Conservation (phyloP, 768 basidiomycete genomes). For the Russula virescens region DNA sequence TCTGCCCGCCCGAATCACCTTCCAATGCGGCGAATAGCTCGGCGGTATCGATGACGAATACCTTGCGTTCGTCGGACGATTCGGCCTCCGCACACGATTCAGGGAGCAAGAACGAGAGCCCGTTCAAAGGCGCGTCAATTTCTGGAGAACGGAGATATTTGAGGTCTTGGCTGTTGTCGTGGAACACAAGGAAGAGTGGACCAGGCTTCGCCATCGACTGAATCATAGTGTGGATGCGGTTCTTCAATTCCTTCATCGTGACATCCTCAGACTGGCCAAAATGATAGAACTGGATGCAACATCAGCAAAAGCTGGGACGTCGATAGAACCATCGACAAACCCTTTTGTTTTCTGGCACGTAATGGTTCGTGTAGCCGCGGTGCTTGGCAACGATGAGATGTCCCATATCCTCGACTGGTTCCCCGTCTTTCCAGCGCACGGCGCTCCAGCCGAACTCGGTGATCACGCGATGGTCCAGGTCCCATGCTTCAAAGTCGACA, state of each 20-base stretch:
- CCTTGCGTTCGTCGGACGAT: constrained; percentile 41
- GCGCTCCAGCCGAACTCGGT: constrained; percentile 82
- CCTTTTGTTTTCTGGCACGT: constrained; percentile 55
- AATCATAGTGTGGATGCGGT: constrained; percentile 45
- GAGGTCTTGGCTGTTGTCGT: constrained; percentile 72
- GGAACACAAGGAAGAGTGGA: constrained; percentile 75
- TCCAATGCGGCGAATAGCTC: constrained; percentile 71
- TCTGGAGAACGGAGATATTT: constrained; percentile 56
- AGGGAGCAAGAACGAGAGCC: constrained; percentile 51
- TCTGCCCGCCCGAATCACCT: constrained; percentile 49
- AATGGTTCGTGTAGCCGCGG: constrained; percentile 52
- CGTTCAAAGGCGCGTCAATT: constrained; percentile 49
- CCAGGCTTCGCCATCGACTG: constrained; percentile 38
- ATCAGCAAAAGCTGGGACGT: background rate
- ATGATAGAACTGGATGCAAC: constrained; percentile 46
- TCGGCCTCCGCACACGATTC: constrained; percentile 31
- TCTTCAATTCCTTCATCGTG: constrained; percentile 45
- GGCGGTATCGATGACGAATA: constrained; percentile 67
- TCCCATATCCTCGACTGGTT: constrained; percentile 43
- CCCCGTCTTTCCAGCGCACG: constrained; percentile 49
- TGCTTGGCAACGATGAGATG: constrained; percentile 66
- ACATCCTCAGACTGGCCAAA: constrained; percentile 61
- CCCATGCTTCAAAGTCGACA: constrained; percentile 83
- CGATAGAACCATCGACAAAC: constrained; percentile 33
- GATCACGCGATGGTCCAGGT: constrained; percentile 61